phyloP scores from a whole-genome alignment of 257 asterid species.

The Cruciata laevipes region DNA sequence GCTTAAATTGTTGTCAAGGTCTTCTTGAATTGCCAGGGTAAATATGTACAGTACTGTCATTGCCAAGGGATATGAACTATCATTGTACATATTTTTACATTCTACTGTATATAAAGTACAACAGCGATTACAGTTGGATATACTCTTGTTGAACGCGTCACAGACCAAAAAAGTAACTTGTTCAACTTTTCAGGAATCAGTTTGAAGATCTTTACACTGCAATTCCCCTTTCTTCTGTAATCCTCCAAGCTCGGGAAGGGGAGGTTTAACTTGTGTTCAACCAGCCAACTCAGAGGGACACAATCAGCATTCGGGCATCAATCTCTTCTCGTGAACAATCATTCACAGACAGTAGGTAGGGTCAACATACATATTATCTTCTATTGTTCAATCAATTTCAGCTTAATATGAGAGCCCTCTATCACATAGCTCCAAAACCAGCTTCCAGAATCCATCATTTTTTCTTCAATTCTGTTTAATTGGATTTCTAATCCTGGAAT shows the following conservation, averaged over 20 bases:
- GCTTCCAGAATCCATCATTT: constrained; percentile 72
- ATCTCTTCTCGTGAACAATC: constrained; percentile 50
- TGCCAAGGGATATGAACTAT: neutral
- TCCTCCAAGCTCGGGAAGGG: constrained; percentile 14
- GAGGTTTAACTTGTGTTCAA: constrained; percentile 77
- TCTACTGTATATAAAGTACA: constrained; percentile 24
- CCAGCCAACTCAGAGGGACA: constrained; percentile 31
- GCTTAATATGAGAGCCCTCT: constrained; percentile 50
- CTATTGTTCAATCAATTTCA: constrained; percentile 61
- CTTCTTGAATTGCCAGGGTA: neutral
- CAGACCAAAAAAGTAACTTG: neutral
- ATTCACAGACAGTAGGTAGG: constrained; percentile 37
- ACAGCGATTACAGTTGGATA: neutral
- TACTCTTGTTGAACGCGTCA: constrained; percentile 4
- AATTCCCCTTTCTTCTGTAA: neutral
- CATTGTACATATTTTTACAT: constrained; percentile 28
- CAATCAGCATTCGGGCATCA: constrained; percentile 17
- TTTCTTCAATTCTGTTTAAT: constrained; percentile 52
- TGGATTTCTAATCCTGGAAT: constrained; percentile 55
- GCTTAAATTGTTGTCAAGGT: neutral
- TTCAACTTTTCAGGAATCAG: neutral
- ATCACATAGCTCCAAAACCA: constrained; percentile 87
- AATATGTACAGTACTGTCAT: neutral
- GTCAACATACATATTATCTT: constrained; percentile 15
- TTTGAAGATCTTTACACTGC: neutral